Evolutionary conservation across 2,329 filamentous ascomycete genomes (phyloP), one percentile per base, ranked within the genome.

Genomic region (Chaetomium sp.): DNA sequence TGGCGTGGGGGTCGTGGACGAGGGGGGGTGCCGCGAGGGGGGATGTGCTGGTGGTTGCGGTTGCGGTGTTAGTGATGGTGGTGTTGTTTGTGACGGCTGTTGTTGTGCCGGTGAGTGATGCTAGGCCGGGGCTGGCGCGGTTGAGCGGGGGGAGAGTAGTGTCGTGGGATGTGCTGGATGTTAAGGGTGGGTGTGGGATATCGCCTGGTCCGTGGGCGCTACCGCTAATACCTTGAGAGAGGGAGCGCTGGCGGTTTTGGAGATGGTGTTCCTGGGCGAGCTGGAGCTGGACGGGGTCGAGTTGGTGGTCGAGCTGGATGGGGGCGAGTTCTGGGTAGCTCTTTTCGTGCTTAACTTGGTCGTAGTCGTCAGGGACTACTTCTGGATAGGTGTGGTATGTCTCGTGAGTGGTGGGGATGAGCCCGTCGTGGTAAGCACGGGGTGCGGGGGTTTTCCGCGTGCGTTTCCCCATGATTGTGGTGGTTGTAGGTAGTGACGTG

Each of bases 371-470:
- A 12, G 46, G 50, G 3, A 58, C 56, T 1, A 58, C 53, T n/a
- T 58, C 56, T 11, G 56, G 56, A 32, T 50, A 53, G 53, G 9
- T 51, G 10, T 55, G 49, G 32, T 38, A 36, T 5, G 42, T 43
- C 32, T 52, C 49, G 14, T 35, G 47, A 1, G 40, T 37, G 8
- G 40, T 19, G 3, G 52, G 55, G 43, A 60, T 60, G 9, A 60
- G 55, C 34, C 58, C 55, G 50, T 60, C 58, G 42, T 60, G 52
- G 50, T 60, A 60, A 5, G 35, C 49, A n/a, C 35, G 45, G n/a
- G 49, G 43, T 33, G 52, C 49, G 4, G 44, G 42, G 10, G 40
- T 49, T 14, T 57, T 50, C 46, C 14, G 19, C 19, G 19, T 32
- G n/a, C 41, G 37, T 46, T 12, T 46, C 2, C 35, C 34, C 55